Evolutionary conservation across 2,329 filamentous ascomycete genomes (phyloP).

Genomic region (Reticulascus tulasneorum): DNA sequence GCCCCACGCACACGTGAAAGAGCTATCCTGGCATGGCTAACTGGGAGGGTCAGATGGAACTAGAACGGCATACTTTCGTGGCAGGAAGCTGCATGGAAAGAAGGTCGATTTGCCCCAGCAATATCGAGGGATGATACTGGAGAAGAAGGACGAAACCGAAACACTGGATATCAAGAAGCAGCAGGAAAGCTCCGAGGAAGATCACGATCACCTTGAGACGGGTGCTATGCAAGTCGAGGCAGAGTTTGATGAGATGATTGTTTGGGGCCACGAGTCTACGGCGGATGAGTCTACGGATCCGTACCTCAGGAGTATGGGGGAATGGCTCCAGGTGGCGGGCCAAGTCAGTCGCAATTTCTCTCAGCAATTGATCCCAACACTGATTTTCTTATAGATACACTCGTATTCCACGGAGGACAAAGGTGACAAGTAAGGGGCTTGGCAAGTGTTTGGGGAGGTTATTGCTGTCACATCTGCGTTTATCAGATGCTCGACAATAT

Average conservation of each 20-base stretch:
- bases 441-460: too few species aligned
- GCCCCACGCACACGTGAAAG: conserved; percentile 14
- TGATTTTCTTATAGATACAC: conserved; percentile 26
- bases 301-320: conserved; percentile 70
- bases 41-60: conserved; percentile 37
- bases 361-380: background rate
- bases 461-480: background rate
- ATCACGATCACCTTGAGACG: conserved; percentile 39
- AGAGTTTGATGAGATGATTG: conserved; percentile 67
- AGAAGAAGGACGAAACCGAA: conserved; percentile 35
- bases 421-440: background rate
- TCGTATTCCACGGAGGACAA: conserved; percentile 19
- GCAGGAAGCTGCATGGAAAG: conserved; percentile 71
- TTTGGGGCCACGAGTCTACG: conserved; percentile 78
- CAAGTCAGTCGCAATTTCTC: conserved; percentile 43
- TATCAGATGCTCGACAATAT: too few species aligned
- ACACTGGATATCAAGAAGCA: conserved; percentile 25
- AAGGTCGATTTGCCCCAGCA: conserved; percentile 63
- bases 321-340: conserved; percentile 75
- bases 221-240: conserved; percentile 60
- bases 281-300: conserved; percentile 61
- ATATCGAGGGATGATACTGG: conserved; percentile 63
- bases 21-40: conserved; percentile 3
- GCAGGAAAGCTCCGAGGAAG: conserved; percentile 39
- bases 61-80: conserved; percentile 67